Base-by-base conservation (phyloP, 257 asterid genomes). In the Apocynum venetum region DNA sequence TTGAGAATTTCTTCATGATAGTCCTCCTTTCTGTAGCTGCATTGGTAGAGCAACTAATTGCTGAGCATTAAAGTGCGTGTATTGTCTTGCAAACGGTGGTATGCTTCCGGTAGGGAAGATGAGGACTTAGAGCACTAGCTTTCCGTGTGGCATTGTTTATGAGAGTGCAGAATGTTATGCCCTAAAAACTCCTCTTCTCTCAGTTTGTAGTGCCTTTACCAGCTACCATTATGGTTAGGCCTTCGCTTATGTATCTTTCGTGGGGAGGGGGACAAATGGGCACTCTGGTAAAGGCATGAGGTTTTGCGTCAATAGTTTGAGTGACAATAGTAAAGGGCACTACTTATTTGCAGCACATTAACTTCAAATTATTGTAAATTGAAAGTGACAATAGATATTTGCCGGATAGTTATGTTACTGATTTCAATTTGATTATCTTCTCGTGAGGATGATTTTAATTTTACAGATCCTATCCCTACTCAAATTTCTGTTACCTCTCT, bases 21-120 rank as follows among this genome's bases (percentile, higher is more conserved):
- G 14, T 46, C 59, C 40, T 46, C 59, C 40, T 75, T 47, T 47
- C 41, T 67, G 63, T 76, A 68, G 77, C 56, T 20, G 60, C 38
- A 68, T 75, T 60, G 56, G 15, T 60, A 71, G 80, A 41, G 76
- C 77, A 20, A 69, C 46, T 38, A 46, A 44, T 20, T 80, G 68
- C 65, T 56, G 73, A 47, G 73, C 53, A 79, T 73, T 55, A 11
- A 72, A 51, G 31, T 59, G 55, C 75, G 43, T 40, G 0, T 35
- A 59, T 53, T 59, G 17, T 13, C 47, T 65, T 72, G 61, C 60
- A 19, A 25, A 57, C 20, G 64, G 64, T 79, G n/a, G 20, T 19
- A 40, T 66, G 25, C 51, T 66, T 41, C 13, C 72, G 19, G 51
- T 38, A 0, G 46, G 46, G 47, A 25, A 46, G 31, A 63, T 44